phyloP scores from a whole-genome alignment of 306 rosid species.

The Arachis stenosperma region DNA sequence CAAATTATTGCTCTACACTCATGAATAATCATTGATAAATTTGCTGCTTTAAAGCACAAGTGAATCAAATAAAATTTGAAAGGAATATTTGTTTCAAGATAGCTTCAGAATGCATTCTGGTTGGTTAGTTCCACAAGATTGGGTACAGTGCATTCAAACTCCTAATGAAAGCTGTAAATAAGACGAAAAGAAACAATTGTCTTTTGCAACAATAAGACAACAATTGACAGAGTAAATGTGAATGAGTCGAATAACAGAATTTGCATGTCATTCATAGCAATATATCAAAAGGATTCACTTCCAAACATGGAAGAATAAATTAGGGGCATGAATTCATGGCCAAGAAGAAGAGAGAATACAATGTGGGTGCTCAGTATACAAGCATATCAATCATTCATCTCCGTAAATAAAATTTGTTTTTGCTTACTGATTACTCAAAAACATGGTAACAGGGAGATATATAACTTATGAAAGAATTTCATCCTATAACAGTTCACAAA shows the following conservation, averaged over 20 bases:
- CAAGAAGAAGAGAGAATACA: not conserved
- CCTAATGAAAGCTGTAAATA: not conserved
- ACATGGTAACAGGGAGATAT: slow-evolving; percentile 38
- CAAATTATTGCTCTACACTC: not conserved
- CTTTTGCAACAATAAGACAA: no score
- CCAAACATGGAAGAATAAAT: not conserved
- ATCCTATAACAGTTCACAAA: slow-evolving; percentile 43
- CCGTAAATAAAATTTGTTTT: slow-evolving; percentile 32
- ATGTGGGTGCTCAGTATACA: slow-evolving; percentile 23
- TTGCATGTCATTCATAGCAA: not conserved
- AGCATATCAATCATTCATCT: slow-evolving; percentile 1
- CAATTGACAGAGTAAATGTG: not conserved
- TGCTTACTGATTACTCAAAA: slow-evolving; percentile 40
- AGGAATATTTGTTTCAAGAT: not conserved
- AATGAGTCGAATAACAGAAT: not conserved
- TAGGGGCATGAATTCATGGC: slow-evolving; percentile 22
- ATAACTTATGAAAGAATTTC: slow-evolving; percentile 53
- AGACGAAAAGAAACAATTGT: not conserved
- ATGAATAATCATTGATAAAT: not conserved
- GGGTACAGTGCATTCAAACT: not conserved
- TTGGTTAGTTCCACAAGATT: not conserved
- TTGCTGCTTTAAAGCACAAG: not conserved
- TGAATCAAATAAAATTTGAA: not conserved
- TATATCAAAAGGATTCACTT: not conserved
- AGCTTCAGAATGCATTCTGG: not conserved